These are phyloP conservation scores for Larix kaempferi DNA, from an alignment of 75 land plant species.

Conservation along the genomic window DNA sequence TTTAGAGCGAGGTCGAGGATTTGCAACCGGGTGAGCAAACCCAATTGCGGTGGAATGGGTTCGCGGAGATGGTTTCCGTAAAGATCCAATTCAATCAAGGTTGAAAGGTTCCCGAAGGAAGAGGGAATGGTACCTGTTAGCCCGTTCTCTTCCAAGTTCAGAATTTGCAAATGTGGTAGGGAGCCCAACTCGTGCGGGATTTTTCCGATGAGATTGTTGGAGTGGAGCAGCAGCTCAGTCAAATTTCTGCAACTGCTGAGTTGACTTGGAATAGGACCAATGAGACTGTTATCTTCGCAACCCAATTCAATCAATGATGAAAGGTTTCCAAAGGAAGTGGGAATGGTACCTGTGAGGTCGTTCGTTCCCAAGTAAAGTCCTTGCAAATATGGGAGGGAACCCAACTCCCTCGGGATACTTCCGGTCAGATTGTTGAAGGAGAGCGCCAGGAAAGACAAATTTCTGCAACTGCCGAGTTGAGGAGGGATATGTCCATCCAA, in stretches of 20 bases:
- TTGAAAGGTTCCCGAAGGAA: too few species aligned
- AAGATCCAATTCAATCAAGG: too few species aligned
- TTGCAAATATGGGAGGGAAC: slow-evolving; percentile 10
- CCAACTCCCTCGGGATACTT: slow-evolving; percentile 18
- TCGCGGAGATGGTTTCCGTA: too few species aligned
- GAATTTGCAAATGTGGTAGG: too few species aligned
- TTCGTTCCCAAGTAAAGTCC: slow-evolving; percentile 28
- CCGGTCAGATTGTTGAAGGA: slow-evolving; percentile 18
- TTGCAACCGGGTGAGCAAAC: background rate
- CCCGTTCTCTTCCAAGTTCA: too few species aligned
- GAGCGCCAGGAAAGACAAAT: slow-evolving; percentile 10
- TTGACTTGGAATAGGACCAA: slow-evolving; percentile 26
- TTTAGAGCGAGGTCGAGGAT: background rate
- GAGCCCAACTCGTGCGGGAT: too few species aligned
- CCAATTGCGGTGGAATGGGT: slow-evolving; percentile 11
- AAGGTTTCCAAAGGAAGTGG: slow-evolving; percentile 22
- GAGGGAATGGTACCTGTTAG: too few species aligned
- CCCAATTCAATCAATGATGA: slow-evolving; percentile 15
- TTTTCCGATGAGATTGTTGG: too few species aligned
- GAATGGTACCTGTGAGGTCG: slow-evolving; percentile 31
- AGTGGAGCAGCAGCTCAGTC: too few species aligned
- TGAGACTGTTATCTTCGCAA: slow-evolving; percentile 25
- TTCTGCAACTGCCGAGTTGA: slow-evolving; percentile 21
- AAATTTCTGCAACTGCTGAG: too few species aligned
- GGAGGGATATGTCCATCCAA: slow-evolving; percentile 38